Evolutionary conservation across 331 rosid species (phyloP).

Genomic region (Acacia pycnantha): DNA sequence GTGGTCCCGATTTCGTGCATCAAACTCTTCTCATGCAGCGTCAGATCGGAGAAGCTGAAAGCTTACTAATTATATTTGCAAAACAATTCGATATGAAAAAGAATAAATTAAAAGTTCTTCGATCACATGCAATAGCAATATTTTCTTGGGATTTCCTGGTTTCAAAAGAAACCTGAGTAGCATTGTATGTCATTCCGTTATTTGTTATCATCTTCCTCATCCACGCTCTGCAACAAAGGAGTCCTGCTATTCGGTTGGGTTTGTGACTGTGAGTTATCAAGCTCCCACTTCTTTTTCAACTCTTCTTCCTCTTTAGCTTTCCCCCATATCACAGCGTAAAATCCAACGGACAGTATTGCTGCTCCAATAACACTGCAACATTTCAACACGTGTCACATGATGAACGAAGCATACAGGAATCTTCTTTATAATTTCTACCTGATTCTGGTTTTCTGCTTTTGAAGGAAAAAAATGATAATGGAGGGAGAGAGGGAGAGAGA

Average conservation of each 20-base stretch:
- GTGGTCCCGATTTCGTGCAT: too few species aligned
- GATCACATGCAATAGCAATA: background rate
- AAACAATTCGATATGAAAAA: background rate
- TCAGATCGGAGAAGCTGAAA: too few species aligned
- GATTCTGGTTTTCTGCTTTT: background rate
- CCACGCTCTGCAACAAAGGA: constrained; percentile 49
- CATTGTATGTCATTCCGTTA: background rate
- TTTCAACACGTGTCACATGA: background rate
- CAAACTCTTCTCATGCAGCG: too few species aligned
- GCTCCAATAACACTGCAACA: constrained; percentile 64
- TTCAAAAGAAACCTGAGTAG: background rate
- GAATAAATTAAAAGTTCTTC: background rate
- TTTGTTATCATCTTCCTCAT: background rate
- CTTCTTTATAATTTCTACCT: background rate
- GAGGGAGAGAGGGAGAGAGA: background rate
- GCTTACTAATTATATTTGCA: too few species aligned
- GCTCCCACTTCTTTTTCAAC: background rate
- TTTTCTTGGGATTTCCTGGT: too few species aligned
- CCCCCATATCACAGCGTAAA: constrained; percentile 71
- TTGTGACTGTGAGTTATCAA: background rate
- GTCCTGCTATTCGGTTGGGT: constrained; percentile 17
- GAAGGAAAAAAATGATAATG: background rate
- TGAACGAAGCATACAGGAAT: background rate
- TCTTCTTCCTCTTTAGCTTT: constrained; percentile 50
- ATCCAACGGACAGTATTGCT: constrained; percentile 53